phyloP scores from a whole-genome alignment of 352 stramenopile genomes.

The Phytophthora pini region DNA sequence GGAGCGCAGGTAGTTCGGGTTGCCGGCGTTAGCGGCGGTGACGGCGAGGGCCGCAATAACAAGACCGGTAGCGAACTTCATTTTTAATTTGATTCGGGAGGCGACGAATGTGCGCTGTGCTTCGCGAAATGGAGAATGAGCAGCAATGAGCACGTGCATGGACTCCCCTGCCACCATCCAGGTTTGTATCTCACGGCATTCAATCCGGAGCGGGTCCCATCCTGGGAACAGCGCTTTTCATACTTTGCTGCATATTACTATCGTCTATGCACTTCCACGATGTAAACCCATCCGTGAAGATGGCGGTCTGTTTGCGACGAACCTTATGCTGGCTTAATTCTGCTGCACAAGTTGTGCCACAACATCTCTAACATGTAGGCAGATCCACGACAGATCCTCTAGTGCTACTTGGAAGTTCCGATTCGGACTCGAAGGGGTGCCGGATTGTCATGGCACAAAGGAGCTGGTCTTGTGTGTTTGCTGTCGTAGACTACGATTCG shows the following conservation, averaged over 20 bases:
- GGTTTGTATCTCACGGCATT: constrained; percentile 23
- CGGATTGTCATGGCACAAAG: constrained; percentile 5
- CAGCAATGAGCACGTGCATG: constrained; percentile 1
- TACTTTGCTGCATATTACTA: constrained; percentile 27
- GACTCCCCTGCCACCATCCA: constrained; percentile 22
- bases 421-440: not conserved
- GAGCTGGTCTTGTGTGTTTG: constrained; percentile 14
- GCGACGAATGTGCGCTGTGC: constrained; percentile 8
- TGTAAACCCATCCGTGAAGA: constrained; percentile 30
- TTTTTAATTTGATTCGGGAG: constrained; percentile 26
- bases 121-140: constrained; percentile 41
- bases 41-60: constrained; percentile 34
- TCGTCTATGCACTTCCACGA: constrained; percentile 26
- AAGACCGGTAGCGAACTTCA: constrained; percentile 33
- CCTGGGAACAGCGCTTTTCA: constrained; percentile 15
- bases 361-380: constrained; percentile 10
- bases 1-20: constrained; percentile 20
- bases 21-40: constrained; percentile 21
- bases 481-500: not conserved
- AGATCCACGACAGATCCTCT: constrained; percentile 19
- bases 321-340: constrained; percentile 22
- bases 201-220: constrained; percentile 36
- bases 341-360: constrained; percentile 8
- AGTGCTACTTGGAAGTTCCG: not conserved
- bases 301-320: constrained; percentile 35